Evolutionary conservation across 345 rosid genomes (phyloP), one percentile per base, ranked within the genome.

Genomic region (Eucalyptus urophylla): DNA sequence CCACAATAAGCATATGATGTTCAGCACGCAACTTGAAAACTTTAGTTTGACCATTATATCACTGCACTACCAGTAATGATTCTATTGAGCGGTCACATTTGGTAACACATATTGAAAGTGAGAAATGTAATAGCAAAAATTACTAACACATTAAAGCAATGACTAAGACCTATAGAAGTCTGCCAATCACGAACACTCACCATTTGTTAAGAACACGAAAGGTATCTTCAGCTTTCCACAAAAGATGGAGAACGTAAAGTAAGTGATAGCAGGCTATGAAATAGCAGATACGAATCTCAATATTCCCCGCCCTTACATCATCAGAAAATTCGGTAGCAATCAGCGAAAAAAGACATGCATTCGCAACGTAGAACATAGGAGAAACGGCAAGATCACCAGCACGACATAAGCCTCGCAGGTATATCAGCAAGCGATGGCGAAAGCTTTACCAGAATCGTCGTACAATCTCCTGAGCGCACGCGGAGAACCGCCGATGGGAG

Each of bases 121-220:
- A 76, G 83, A 21, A 72, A 33, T 40, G 8, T 19, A 76, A 37
- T 10, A 76, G 27, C 1, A 10, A 37, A 76, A 1, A 2, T 37
- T 76, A 37, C 83, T 3, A 37, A 37, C 83, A 76, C 47, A 0
- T 40, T 40, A 0, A 14, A 76, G 83, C 83, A 76, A 49, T 49
- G 2, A 49, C 50, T 49, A 49, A 6, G 50, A 49, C 50, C 50
- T 49, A 49, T 49, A 2, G 6, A 13, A 49, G 50, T 13, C 50
- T 13, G 13, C 50, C 50, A 49, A 40, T 21, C 47, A 40, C 45
- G 27, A 76, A 76, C 47, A 11, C 83, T 76, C 92, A 96, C 98
- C 98, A 91, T 97, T 97, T 76, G 98, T 97, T 91, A 96, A 92
- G 93, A 96, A 95, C 72, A 94, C 89, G 89, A 92, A 96, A 81